phyloP scores from a whole-genome alignment of 148 eudicot species.

The Silene uniflora region DNA sequence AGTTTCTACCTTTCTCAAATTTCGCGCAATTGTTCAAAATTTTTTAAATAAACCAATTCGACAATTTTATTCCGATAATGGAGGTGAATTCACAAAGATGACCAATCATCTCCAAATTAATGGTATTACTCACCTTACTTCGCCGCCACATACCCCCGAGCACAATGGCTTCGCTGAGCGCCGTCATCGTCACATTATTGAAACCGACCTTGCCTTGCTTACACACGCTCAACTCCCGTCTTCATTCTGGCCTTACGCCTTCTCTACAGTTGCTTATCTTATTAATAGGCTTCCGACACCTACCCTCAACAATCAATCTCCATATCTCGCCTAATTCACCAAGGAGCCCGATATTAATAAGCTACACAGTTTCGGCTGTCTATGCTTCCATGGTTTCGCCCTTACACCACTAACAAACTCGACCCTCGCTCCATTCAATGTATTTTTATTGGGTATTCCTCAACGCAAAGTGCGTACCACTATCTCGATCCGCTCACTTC shows the following conservation, averaged over 20 bases:
- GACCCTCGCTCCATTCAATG: neutral
- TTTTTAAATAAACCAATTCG: neutral
- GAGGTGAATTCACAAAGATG: no score
- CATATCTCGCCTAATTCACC: neutral
- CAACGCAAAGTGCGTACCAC: neutral
- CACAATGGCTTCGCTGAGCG: conserved; percentile 20
- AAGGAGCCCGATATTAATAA: neutral
- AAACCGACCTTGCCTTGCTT: conserved; percentile 11
- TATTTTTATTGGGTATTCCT: conserved; percentile 15
- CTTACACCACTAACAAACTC: conserved; percentile 9
- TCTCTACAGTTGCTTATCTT: neutral
- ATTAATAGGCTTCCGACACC: conserved; percentile 9
- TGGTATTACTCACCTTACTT: conserved; percentile 12
- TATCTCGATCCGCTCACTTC: conserved; percentile 3
- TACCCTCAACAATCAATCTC: neutral
- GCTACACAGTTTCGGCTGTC: conserved; percentile 4
- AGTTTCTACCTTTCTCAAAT: neutral
- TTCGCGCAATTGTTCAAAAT: neutral
- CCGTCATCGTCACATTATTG: conserved; percentile 16
- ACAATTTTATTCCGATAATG: conserved; percentile 1
- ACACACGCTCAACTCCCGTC: conserved; percentile 1
- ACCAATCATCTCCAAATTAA: neutral
- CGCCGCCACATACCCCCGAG: conserved; percentile 23
- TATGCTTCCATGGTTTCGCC: conserved; percentile 1
- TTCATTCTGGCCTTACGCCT: conserved; percentile 7